Evolutionary conservation across 2,329 filamentous ascomycete species (phyloP), one percentile per base, ranked within the genome.

Genomic region (Metarhizium humberi): DNA sequence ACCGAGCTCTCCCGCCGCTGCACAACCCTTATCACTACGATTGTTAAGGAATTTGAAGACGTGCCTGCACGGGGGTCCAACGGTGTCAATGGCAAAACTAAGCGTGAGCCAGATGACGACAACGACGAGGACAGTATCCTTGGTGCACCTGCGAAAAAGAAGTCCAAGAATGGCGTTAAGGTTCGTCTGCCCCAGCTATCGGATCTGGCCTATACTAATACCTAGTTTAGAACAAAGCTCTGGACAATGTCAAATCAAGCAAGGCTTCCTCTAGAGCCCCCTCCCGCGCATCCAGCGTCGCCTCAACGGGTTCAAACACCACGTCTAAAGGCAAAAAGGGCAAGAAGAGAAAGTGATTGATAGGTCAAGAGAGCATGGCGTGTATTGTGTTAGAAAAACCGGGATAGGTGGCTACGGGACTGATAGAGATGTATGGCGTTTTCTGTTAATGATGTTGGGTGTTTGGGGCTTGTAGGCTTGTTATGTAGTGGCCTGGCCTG

Each of bases 1-100:
- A 86, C 92, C 51, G 94, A 99, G 72, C 87, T 99, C 63, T 88
- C 90, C 58, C 86, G 94, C 63, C 84, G 95, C 53, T 97, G 94
- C 74, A 95, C 89, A 36, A 99, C 95, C 1, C 80, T 99, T 53
- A 83, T 99, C 60, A 95, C 92, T 40, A 95, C 94, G 0, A 90
- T 99, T 50, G 88, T 94, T 53, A 88, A 94, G 71, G 94, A 99
- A 72, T 96, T 96, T 70, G 92, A 96, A 67, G 85, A 87, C 54
- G 71, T 75, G 42, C 78, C 79, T 49, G 72, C 75, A 20, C 80
- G 77, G 57, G 74, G 73, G 10, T 66, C 71, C 6, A 87, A 86
- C 56, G 82, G 82, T 14, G 73, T 75, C 36, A 88, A 90, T 61
- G 85, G 84, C 58, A 86, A 75, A 62, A 78, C 80, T 40, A 94